Evolutionary conservation across 306 rosid genomes (phyloP), one percentile per base, ranked within the genome.

Genomic region (Castanopsis chinensis): DNA sequence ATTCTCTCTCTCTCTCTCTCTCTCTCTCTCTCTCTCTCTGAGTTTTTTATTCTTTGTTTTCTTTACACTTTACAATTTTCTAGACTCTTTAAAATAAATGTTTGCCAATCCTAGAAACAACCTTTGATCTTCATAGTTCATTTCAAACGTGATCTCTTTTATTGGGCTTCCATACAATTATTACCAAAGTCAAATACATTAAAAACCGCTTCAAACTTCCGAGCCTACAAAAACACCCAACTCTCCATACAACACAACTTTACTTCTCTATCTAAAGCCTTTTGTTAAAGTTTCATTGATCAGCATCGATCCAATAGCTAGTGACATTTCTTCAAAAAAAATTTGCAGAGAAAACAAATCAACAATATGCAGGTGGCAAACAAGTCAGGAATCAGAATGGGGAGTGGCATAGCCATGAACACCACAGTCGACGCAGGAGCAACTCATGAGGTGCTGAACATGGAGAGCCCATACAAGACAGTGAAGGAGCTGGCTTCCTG

Each of bases 401-500:
- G 78, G 11, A 25, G 54, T 21, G 30, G 18, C 41, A 1, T 19
- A 28, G 35, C 58, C 65, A 68, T 68, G 27, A 68, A 1, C 21
- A 21, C 1, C 45, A 8, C 45, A 41, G 45, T 8, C 8, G 27
- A 18, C 11, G 18, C 64, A 4, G 56, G 15, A n/a, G 51, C 51
- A 43, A 28, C 52, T 41, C 45, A 41, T 41, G 45, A 41, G 45
- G 45, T 41, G 10, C 52, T 58, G 10, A 70, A 72, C 56, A 18
- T 43, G 53, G 59, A 45, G 12, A 80, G 51, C 18, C 82, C 89
- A 1, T 86, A 78, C 23, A 91, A 90, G 83, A 77, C 74, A 71
- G 86, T 93, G 59, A 69, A 84, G 5, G 81, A 82, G 35, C 81
- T 93, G 1, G 91, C 90, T 0, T 82, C 88, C 18, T 80, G 86